A percentile compares a stretch with the other conserved stretches of the same genome.
Conservation (phyloP, 768 basidiomycete genomes). For the Boletus huronensis region DNA sequence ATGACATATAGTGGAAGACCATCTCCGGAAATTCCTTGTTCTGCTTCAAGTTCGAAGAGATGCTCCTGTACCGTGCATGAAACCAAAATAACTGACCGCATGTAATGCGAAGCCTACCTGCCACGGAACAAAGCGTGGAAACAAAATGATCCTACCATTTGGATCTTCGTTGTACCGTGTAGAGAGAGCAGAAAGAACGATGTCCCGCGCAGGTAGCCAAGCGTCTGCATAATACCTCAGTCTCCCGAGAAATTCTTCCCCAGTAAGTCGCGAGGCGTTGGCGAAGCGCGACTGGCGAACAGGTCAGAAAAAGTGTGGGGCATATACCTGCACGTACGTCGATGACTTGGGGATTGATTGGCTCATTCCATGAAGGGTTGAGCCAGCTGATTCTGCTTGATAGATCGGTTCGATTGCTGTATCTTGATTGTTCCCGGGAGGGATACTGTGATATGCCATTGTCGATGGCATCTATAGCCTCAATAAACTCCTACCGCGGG, state of each 20-base stretch:
- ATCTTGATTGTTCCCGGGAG: conserved; percentile 59
- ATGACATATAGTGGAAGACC: conserved; percentile 76
- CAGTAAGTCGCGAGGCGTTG: conserved; percentile 77
- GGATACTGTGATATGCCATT: conserved; percentile 89
- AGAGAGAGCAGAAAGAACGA: conserved; percentile 61
- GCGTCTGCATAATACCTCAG: conserved; percentile 82
- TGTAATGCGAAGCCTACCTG: conserved; percentile 49
- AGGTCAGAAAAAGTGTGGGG: conserved; percentile 8
- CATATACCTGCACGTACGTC: conserved; percentile 54
- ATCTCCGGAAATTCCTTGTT: conserved; percentile 42
- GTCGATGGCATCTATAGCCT: conserved; percentile 92
- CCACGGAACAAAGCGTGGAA: conserved; percentile 83
- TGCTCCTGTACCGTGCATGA: conserved; percentile 60
- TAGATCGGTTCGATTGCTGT: conserved; percentile 78
- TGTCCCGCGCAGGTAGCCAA: conserved; percentile 88
- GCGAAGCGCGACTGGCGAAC: conserved; percentile 59
- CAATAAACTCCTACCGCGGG: conserved; percentile 74
- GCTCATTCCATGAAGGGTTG: conserved; percentile 93
- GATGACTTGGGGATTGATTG: conserved; percentile 55
- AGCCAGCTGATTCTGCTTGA: conserved; percentile 78
- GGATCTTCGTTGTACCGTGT: conserved; percentile 60
- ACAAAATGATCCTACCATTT: conserved; percentile 73
- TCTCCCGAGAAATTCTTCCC: conserved; percentile 77
- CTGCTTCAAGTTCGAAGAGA: conserved; percentile 80
- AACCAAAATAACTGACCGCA: not conserved